phyloP scores from a whole-genome alignment of 2,329 filamentous ascomycete genomes.

The Colletotrichum brevisporum region DNA sequence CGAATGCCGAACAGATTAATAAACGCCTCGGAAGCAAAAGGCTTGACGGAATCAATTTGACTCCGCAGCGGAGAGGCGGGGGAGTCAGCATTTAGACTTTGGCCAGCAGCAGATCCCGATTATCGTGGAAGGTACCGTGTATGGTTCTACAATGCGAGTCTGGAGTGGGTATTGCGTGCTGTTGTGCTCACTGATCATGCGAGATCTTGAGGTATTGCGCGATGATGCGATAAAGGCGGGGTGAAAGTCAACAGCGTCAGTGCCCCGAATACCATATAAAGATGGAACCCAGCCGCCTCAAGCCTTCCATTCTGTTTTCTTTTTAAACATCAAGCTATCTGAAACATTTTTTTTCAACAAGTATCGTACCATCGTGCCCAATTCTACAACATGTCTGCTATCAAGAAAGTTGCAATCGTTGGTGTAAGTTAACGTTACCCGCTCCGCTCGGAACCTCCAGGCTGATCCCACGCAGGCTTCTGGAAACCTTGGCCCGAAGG shows the following conservation, averaged over 20 bases:
- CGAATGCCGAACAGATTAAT: neutral
- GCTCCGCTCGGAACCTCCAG: neutral
- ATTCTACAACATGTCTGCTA: conserved; percentile 43
- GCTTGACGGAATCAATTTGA: neutral
- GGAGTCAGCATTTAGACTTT: neutral
- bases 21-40: neutral
- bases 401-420: conserved; percentile 52
- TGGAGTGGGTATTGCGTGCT: conserved; percentile 24
- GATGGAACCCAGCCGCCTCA: neutral
- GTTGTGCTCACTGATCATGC: conserved; percentile 11
- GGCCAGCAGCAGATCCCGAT: conserved; percentile 1
- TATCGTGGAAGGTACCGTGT: conserved; percentile 1
- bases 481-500: conserved; percentile 49
- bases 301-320: neutral
- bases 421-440: conserved; percentile 47
- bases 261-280: conserved; percentile 18
- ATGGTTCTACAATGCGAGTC: neutral
- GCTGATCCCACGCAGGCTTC: conserved; percentile 46
- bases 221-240: conserved; percentile 22
- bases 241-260: neutral
- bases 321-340: no score
- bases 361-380: no score
- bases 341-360: neutral
- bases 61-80: conserved; percentile 1
- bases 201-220: conserved; percentile 27